These are phyloP conservation scores for Phoenix dactylifera DNA, from an alignment of 176 grass and related monocot species.

Conservation along the genomic window DNA sequence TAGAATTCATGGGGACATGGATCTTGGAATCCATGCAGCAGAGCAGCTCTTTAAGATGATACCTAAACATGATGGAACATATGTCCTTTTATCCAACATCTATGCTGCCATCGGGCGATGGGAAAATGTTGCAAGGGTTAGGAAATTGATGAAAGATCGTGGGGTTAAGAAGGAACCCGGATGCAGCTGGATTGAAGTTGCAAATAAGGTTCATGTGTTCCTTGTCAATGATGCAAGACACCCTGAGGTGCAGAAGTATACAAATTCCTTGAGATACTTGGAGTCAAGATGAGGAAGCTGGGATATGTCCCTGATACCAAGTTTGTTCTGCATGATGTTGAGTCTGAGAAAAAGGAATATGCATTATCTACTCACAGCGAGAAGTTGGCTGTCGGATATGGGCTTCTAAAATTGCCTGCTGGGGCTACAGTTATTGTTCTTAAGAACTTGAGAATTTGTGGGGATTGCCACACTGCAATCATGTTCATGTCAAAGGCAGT, in stretches of 20 bases:
- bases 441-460: conserved; percentile 90
- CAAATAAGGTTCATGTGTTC: conserved; percentile 74
- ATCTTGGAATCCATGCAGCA: conserved; percentile 53
- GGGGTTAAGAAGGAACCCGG: conserved; percentile 96
- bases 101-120: conserved; percentile 72
- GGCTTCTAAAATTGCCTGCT: conserved; percentile 64
- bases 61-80: conserved; percentile 71
- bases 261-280: conserved; percentile 59
- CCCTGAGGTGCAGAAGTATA: conserved; percentile 53
- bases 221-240: conserved; percentile 71
- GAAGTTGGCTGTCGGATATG: conserved; percentile 73
- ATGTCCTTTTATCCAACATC: conserved; percentile 76
- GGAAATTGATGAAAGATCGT: conserved; percentile 89
- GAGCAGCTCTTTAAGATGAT: conserved; percentile 62
- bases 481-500: conserved; percentile 73
- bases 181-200: conserved; percentile 90
- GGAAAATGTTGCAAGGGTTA: conserved; percentile 62
- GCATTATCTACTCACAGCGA: conserved; percentile 74
- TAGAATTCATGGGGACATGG: conserved; percentile 46
- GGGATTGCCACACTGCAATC: conserved; percentile 81
- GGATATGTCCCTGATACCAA: conserved; percentile 74
- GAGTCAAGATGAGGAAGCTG: conserved; percentile 70
- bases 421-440: conserved; percentile 71
- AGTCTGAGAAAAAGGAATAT: conserved; percentile 57
- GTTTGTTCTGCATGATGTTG: conserved; percentile 72